These are phyloP conservation scores for Cladobotryum protrusum DNA, from an alignment of 2,329 filamentous ascomycete species.

Conservation along the genomic window DNA sequence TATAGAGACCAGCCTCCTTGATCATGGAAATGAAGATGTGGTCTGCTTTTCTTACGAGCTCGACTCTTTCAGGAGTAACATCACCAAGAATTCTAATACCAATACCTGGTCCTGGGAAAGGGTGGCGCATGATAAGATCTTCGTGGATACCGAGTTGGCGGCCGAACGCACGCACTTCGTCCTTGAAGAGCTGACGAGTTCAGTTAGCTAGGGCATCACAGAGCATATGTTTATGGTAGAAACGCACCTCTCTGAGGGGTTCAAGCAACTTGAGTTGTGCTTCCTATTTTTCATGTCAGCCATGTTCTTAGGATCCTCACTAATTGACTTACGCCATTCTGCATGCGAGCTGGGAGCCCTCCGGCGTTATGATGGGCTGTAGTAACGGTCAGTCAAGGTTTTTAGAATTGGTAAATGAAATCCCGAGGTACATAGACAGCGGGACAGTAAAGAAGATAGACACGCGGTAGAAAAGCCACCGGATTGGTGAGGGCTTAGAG, in stretches of 20 bases:
- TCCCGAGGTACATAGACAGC: too few relatives aligned
- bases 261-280: background rate
- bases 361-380: too few relatives aligned
- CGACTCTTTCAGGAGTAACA: conserved; percentile 71
- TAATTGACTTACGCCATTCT: background rate
- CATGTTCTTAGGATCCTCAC: background rate
- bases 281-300: background rate
- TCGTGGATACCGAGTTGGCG: conserved; percentile 27
- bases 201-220: too few relatives aligned
- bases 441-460: too few relatives aligned
- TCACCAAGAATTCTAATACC: conserved; percentile 79
- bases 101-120: conserved; percentile 47
- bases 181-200: conserved; percentile 55
- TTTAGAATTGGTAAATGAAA: too few relatives aligned
- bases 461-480: too few relatives aligned
- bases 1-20: background rate
- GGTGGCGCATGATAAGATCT: conserved; percentile 25
- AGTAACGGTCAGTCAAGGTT: too few relatives aligned
- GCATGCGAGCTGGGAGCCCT: conserved; percentile 26
- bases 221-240: too few relatives aligned
- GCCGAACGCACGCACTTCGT: conserved; percentile 50
- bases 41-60: conserved; percentile 68
- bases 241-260: too few relatives aligned
- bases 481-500: conserved; percentile 43
- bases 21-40: background rate